Conservation (phyloP, 345 rosid genomes). For the Dovyalis caffra region DNA sequence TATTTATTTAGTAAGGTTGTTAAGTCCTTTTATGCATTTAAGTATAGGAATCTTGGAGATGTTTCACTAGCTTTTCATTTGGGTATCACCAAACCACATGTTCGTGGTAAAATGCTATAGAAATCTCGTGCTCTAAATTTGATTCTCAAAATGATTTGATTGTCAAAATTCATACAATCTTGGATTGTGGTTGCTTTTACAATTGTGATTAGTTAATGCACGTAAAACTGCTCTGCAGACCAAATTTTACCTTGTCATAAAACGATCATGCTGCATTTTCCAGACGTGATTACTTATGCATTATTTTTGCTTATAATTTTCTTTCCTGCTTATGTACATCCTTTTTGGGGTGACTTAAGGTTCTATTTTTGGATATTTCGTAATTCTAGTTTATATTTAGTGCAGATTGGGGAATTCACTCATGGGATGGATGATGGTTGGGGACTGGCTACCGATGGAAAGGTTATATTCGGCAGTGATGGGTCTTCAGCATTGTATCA, state of each 20-base stretch:
- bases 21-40: not conserved
- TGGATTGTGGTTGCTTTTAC: not conserved
- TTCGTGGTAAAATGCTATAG: not conserved
- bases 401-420: conserved; percentile 63
- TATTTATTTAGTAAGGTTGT: conserved; percentile 1
- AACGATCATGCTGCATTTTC: not conserved
- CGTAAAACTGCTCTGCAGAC: not conserved
- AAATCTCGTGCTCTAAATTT: not conserved
- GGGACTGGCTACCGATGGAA: conserved; percentile 94
- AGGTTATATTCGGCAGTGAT: conserved; percentile 79
- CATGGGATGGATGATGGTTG: conserved; percentile 96
- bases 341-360: not conserved
- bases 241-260: not conserved
- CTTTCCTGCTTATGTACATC: not conserved
- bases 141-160: not conserved
- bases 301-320: too few species aligned
- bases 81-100: not conserved
- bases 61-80: not conserved
- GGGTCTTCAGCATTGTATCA: conserved; percentile 81
- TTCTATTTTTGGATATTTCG: not conserved
- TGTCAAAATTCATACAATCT: not conserved
- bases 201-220: not conserved
- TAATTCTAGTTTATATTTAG: conserved; percentile 8
- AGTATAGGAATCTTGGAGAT: not conserved
- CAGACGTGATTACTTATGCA: not conserved